A percentile compares a stretch with the other conserved stretches of the same genome.
Evolutionary conservation across 73 alveolate species (phyloP).

Genomic region (Paramecium pentaurelia): DNA sequence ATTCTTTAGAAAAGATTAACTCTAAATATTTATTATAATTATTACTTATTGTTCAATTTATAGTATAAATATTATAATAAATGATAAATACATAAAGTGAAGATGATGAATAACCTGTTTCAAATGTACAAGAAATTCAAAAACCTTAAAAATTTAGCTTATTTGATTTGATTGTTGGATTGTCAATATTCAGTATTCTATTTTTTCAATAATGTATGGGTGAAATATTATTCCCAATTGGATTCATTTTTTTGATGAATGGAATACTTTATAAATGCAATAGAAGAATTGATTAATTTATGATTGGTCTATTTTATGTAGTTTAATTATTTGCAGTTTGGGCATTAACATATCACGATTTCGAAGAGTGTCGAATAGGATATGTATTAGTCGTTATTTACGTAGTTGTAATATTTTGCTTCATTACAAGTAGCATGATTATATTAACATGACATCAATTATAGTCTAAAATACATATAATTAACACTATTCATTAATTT

Average conservation of each 20-base stretch:
- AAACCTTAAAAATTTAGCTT: not conserved
- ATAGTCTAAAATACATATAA: not conserved
- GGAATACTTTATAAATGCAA: not conserved
- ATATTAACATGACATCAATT: not conserved
- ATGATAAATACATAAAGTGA: not conserved
- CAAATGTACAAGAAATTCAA: not conserved
- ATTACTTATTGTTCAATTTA: not conserved
- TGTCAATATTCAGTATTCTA: not conserved
- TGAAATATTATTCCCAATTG: not conserved
- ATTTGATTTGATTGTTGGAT: not conserved
- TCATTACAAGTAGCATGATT: not conserved
- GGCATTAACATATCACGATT: not conserved
- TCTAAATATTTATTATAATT: not conserved
- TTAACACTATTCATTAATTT: not conserved
- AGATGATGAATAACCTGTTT: not conserved
- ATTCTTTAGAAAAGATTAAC: not conserved
- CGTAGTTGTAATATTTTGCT: conserved; percentile 1
- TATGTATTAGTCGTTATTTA: not conserved
- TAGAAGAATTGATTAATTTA: not conserved
- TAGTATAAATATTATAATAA: not conserved
- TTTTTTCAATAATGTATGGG: not conserved
- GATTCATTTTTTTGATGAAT: not conserved
- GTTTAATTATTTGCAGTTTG: not conserved
- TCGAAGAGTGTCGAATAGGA: not conserved
- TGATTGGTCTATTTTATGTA: conserved; percentile 1